Base-by-base conservation (phyloP, 495 filamentous ascomycete species). In the Tuber melanosporum region DNA sequence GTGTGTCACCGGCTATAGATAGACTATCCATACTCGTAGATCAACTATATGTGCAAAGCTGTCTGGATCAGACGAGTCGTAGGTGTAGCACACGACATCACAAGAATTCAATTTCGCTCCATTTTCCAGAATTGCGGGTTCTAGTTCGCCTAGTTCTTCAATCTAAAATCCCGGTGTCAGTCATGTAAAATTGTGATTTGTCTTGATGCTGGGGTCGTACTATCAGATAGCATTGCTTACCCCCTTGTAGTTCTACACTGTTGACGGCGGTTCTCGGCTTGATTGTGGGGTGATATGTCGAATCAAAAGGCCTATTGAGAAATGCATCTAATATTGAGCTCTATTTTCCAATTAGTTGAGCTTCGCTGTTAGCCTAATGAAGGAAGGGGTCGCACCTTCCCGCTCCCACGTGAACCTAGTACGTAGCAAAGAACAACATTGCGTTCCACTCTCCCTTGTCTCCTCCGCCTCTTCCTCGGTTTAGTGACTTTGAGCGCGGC, bases 351-450 rank as follows among this genome's bases (percentile, higher is more conserved):
- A 43, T 32, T 66, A 66, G 57, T 15, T 71, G 32, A 36, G 45
- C 3, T 19, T 47, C 12, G 36, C 39, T 72, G 71, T 26, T 17
- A 73, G n/a, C 17, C n/a, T 15, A 20, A 42, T 6, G 92, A 94
- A 85, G 12, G 14, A 36, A 66, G 15, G 57, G 1, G 32, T 36
- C 57, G 14, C 32, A 66, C 57, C 57, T 98, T 98, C 26, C 95
- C 95, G 8, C 92, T 91, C 4, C 90, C 90, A 3, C 92, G 85
- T 44, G 93, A 91, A 66, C 95, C 95, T 8, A 98, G 83, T n/a
- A 98, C 89, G 84, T 98, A 97, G 84, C 94, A 97, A 70, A 96
- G 89, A 70, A 99, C 92, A n/a, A 99, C 96, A 82, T 95, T 98
- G 39, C 95, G 91, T 73, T 97, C 95, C 4, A 97, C 94, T 43